These are phyloP conservation scores for Rhizopogon rudus DNA, from an alignment of 768 basidiomycete genomes.

Conservation along the genomic window DNA sequence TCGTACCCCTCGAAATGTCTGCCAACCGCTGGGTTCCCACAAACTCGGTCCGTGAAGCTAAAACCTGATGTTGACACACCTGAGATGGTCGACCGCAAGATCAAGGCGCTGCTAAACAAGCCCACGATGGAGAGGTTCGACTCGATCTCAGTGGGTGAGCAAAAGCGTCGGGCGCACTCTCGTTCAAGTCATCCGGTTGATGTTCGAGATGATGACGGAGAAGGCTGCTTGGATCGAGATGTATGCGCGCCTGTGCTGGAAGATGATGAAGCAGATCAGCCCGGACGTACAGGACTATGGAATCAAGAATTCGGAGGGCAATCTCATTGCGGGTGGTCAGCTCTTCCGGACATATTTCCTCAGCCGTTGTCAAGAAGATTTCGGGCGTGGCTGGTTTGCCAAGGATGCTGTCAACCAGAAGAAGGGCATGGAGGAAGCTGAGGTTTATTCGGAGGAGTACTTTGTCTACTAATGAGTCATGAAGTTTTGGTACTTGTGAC, in stretches of 20 bases:
- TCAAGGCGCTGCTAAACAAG: conserved; percentile 89
- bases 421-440: conserved; percentile 50
- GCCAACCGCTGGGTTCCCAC: conserved; percentile 49
- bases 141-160: conserved; percentile 92
- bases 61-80: conserved; percentile 63
- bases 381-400: conserved; percentile 87
- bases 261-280: conserved; percentile 94
- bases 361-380: conserved; percentile 96
- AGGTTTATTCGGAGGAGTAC: conserved; percentile 92
- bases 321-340: conserved; percentile 88
- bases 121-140: conserved; percentile 97
- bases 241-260: conserved; percentile 92
- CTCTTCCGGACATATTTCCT: conserved; percentile 96
- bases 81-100: conserved; percentile 89
- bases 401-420: conserved; percentile 66
- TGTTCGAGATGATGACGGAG: conserved; percentile 97
- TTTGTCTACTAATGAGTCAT: conserved; percentile 36
- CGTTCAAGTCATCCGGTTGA: conserved; percentile 83
- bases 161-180: conserved; percentile 24
- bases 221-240: conserved; percentile 95
- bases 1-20: no score
- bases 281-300: conserved; percentile 85
- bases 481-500: no score
- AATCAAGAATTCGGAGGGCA: conserved; percentile 75
- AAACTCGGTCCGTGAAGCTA: conserved; percentile 39